A percentile compares a stretch with the other conserved stretches of the same genome.
Conservation (phyloP, 192 early-diverging fungal species). For the Oehlia diaphana region DNA sequence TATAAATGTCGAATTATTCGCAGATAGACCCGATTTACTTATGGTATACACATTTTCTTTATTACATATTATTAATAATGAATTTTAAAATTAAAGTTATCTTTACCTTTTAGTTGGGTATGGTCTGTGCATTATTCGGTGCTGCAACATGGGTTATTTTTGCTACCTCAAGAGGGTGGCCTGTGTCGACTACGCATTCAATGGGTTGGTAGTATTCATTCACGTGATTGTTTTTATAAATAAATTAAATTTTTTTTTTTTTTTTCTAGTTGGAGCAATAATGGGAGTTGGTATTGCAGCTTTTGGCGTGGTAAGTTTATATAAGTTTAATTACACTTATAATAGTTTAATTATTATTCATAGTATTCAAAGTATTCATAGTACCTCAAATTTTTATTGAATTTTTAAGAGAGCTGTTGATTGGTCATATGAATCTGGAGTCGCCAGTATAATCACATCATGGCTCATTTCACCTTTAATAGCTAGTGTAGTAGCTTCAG, state of each 20-base stretch:
- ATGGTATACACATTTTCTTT: constrained; percentile 45
- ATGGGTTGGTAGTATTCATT: neutral
- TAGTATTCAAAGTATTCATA: too few relatives aligned
- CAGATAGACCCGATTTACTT: constrained; percentile 64
- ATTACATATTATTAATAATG: neutral
- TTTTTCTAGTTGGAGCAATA: constrained; percentile 72
- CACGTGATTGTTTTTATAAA: neutral
- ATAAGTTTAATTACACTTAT: too few relatives aligned
- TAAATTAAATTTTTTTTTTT: too few relatives aligned
- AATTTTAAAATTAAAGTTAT: too few relatives aligned
- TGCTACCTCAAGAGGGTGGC: constrained; percentile 66
- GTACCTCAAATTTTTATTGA: too few relatives aligned
- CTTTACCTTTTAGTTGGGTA: constrained; percentile 44
- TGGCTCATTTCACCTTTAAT: constrained; percentile 76
- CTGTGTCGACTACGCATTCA: constrained; percentile 80
- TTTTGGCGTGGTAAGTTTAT: constrained; percentile 47
- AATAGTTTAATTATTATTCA: too few relatives aligned
- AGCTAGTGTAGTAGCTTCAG: constrained; percentile 63
- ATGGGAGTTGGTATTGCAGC: constrained; percentile 74
- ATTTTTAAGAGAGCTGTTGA: constrained; percentile 44
- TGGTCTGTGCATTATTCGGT: constrained; percentile 79
- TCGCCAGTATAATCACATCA: constrained; percentile 31
- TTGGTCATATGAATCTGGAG: constrained; percentile 46
- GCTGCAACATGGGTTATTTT: constrained; percentile 76
- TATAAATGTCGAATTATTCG: constrained; percentile 58